Percentiles rank a stretch among this genome's conserved stretches.
phyloP scores from a whole-genome alignment of 768 basidiomycete species.

The Auricularia sp. region DNA sequence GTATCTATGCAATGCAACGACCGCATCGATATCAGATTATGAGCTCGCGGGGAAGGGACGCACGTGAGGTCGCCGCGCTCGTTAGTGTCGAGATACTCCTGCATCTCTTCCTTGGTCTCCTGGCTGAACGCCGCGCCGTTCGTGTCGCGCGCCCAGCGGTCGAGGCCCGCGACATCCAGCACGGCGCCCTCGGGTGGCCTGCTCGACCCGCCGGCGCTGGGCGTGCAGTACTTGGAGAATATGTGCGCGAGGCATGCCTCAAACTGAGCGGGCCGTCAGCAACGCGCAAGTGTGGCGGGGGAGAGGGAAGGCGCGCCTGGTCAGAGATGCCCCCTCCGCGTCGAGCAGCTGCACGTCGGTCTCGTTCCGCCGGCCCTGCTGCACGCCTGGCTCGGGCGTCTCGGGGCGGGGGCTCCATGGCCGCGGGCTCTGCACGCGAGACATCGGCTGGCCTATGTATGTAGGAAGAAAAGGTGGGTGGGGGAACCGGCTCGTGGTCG shows the following conservation, averaged over 20 bases:
- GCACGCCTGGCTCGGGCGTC: conserved; percentile 51
- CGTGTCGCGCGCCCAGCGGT: conserved; percentile 69
- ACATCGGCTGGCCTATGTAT: background rate
- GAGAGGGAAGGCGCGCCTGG: conserved; percentile 32
- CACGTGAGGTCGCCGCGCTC: conserved; percentile 66
- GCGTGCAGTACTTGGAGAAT: conserved; percentile 68
- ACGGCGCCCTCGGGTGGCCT: conserved; percentile 12
- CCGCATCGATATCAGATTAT: background rate
- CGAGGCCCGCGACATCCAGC: conserved; percentile 26
- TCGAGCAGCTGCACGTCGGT: conserved; percentile 49
- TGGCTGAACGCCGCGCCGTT: conserved; percentile 72
- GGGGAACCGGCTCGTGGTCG: no score
- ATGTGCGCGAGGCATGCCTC: conserved; percentile 65
- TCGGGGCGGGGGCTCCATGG: conserved; percentile 34
- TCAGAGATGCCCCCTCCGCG: conserved; percentile 59
- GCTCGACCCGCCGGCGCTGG: conserved; percentile 20
- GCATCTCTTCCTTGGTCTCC: conserved; percentile 68
- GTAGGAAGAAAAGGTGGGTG: background rate
- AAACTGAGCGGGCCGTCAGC: conserved; percentile 30
- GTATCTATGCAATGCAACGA: conserved; percentile 32
- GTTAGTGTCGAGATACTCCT: conserved; percentile 65
- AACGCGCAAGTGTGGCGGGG: background rate
- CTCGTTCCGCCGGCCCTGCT: conserved; percentile 47
- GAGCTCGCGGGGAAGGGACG: conserved; percentile 6
- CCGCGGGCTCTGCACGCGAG: background rate